Conservation (phyloP, 441 rosid species). For the Populus trichocarpa region DNA sequence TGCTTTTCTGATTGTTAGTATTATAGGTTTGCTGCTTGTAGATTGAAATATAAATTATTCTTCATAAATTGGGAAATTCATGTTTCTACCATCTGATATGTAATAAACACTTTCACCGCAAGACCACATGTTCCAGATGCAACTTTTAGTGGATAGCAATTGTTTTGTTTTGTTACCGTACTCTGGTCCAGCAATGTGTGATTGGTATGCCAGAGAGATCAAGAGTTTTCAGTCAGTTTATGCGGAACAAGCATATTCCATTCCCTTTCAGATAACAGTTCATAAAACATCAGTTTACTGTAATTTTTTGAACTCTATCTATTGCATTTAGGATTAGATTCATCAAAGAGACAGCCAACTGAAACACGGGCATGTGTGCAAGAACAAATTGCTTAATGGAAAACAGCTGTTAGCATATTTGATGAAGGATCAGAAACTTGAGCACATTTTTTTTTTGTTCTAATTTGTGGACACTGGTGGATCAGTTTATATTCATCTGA, state of each 20-base stretch:
- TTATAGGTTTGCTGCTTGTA: background rate
- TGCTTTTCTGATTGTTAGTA: constrained; percentile 3
- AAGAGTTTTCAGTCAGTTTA: too few species aligned
- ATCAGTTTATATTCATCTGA: constrained; percentile 2
- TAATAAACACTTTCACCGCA: background rate
- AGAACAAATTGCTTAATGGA: background rate
- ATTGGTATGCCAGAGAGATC: background rate
- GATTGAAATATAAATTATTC: background rate
- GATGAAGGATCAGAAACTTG: background rate
- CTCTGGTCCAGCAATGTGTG: background rate
- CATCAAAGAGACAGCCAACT: background rate
- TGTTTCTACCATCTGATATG: background rate
- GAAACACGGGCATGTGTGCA: background rate
- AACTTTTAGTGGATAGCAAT: background rate
- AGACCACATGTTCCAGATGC: background rate
- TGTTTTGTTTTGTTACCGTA: background rate
- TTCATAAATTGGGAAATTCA: background rate
- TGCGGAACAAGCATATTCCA: too few species aligned
- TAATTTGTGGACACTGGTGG: background rate
- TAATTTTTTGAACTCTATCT: background rate
- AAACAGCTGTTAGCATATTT: background rate
- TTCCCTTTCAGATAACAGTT: background rate
- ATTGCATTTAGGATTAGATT: background rate
- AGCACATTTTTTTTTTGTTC: background rate
- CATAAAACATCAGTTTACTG: background rate